A percentile compares a stretch with the other conserved stretches of the same genome.
phyloP scores from a whole-genome alignment of 202 grass and related monocot genomes.

The Cymbopogon flexuosus region DNA sequence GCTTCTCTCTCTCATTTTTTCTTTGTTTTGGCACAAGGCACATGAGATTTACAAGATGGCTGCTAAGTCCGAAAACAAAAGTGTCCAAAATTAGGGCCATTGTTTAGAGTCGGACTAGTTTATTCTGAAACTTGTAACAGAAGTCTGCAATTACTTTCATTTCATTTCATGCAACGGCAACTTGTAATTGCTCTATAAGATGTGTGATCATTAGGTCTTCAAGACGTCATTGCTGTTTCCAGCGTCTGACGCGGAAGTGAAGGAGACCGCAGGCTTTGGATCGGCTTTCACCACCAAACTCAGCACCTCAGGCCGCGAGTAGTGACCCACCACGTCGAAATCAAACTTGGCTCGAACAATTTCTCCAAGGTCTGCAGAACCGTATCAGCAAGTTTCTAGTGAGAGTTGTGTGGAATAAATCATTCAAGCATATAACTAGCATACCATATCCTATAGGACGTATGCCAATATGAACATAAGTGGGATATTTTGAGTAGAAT shows the following conservation, averaged over 20 bases:
- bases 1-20: too few species aligned
- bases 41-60: not conserved
- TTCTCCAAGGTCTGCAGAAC: conserved; percentile 70
- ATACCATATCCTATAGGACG: not conserved
- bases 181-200: not conserved
- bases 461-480: not conserved
- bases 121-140: not conserved
- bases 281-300: conserved; percentile 67
- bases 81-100: not conserved
- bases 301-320: conserved; percentile 82
- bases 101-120: not conserved
- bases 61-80: not conserved
- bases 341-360: conserved; percentile 88
- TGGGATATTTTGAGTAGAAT: not conserved
- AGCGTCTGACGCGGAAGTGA: not conserved
- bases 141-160: conserved; percentile 22
- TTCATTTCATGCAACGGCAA: not conserved
- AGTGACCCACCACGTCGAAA: conserved; percentile 92
- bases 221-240: not conserved
- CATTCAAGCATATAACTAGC: not conserved
- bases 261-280: conserved; percentile 43
- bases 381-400: not conserved
- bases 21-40: too few species aligned
- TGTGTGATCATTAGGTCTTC: not conserved
- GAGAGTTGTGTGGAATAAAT: not conserved